Percentiles rank a stretch among this genome's conserved stretches.
Evolutionary conservation across 768 basidiomycete species (phyloP).

Genomic region (Ramaria sp.): DNA sequence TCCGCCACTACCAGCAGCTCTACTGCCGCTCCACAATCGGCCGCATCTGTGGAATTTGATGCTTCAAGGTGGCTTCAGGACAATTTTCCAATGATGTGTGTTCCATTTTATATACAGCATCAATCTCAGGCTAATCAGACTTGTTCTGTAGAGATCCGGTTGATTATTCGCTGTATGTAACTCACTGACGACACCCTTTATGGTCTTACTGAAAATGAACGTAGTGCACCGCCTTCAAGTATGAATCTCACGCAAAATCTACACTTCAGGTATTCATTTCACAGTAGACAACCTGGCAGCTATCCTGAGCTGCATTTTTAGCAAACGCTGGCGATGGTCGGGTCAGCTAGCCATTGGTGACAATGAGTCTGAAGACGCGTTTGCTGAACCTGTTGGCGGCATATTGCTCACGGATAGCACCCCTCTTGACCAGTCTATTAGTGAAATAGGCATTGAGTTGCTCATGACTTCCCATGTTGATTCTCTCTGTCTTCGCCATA

Average conservation of each 20-base stretch:
- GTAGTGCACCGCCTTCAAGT: not conserved
- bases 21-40: not conserved
- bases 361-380: constrained; percentile 2
- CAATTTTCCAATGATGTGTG: not conserved
- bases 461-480: not conserved
- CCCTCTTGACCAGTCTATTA: not conserved
- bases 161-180: not conserved
- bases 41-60: not conserved
- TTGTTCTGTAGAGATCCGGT: not conserved
- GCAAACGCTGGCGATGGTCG: constrained; percentile 6
- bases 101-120: not conserved
- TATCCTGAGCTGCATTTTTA: not conserved
- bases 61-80: constrained; percentile 4
- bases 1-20: not conserved
- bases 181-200: not conserved
- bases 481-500: not conserved
- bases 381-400: constrained; percentile 1
- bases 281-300: not conserved
- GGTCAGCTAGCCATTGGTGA: constrained; percentile 3
- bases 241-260: not conserved
- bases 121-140: not conserved
- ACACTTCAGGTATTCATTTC: not conserved
- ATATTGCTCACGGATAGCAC: constrained; percentile 1
- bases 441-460: not conserved
- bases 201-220: not conserved